Evolutionary conservation across 164 flowering plant genomes (phyloP).

Genomic region (Macadamia integrifolia): DNA sequence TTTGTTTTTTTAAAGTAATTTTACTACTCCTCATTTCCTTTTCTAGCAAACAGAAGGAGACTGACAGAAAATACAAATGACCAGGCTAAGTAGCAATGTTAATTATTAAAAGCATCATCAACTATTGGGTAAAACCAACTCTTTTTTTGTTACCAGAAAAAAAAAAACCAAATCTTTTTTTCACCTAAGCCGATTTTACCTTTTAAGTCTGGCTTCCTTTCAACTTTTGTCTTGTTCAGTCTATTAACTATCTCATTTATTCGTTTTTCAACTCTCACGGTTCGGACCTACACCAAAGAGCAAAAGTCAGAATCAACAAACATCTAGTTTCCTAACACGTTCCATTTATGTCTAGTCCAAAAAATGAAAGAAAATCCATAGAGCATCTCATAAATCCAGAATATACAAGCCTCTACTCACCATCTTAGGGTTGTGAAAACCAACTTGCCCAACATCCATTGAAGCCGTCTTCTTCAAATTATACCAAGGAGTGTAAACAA

Average conservation of each 20-base stretch:
- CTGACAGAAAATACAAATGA: not conserved
- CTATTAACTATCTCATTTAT: slow-evolving; percentile 90
- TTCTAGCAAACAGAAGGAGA: not conserved
- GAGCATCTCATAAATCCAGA: too few species aligned
- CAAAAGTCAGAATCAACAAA: not conserved
- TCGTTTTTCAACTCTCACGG: slow-evolving; percentile 93
- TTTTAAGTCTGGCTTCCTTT: slow-evolving; percentile 82
- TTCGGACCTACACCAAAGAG: slow-evolving; percentile 56
- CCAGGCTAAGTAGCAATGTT: not conserved
- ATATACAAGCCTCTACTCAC: slow-evolving; percentile 27
- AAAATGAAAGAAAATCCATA: not conserved
- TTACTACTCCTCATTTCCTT: too few species aligned
- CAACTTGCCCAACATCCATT: slow-evolving; percentile 99
- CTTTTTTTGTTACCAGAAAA: too few species aligned
- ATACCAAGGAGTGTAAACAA: slow-evolving; percentile 95
- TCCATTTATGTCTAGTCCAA: not conserved
- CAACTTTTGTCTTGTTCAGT: slow-evolving; percentile 86
- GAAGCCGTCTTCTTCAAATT: slow-evolving; percentile 95
- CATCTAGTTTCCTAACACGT: not conserved
- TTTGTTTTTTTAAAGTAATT: too few species aligned
- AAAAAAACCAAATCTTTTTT: not conserved
- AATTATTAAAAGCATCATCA: not conserved
- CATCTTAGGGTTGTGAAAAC: slow-evolving; percentile 83
- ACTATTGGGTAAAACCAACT: not conserved
- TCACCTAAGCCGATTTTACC: slow-evolving; percentile 30